A percentile compares a stretch with the other conserved stretches of the same genome.
phyloP scores from a whole-genome alignment of 1,139 yeast genomes.

The Hanseniaspora sp. region DNA sequence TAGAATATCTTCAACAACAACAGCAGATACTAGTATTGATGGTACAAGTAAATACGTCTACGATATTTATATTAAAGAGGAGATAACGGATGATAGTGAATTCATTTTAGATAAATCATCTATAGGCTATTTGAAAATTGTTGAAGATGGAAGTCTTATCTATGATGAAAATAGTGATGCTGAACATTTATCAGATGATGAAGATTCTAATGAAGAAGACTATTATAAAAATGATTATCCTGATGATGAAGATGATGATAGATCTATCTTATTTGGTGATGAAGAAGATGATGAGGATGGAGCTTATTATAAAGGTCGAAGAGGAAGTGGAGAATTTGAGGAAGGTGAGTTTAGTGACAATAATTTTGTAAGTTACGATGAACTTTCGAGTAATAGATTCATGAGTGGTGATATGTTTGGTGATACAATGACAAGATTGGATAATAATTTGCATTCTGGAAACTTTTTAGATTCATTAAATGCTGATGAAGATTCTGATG shows the following conservation, averaged over 20 bases:
- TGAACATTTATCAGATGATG: slow-evolving; percentile 42
- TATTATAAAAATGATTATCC: slow-evolving; percentile 91
- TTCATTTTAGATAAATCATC: slow-evolving; percentile 36
- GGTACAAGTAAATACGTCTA: slow-evolving; percentile 65
- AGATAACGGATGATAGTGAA: slow-evolving; percentile 38
- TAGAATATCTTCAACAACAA: slow-evolving; percentile 18
- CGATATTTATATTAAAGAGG: slow-evolving; percentile 67
- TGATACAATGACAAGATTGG: slow-evolving; percentile 3
- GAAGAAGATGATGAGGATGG: slow-evolving; percentile 20
- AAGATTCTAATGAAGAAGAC: slow-evolving; percentile 81
- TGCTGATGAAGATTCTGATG: slow-evolving; percentile 17
- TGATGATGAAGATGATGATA: slow-evolving; percentile 67
- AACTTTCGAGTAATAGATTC: slow-evolving; percentile 22
- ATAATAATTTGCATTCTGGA: slow-evolving; percentile 7
- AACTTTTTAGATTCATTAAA: slow-evolving; percentile 12
- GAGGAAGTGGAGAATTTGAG: slow-evolving; percentile 8
- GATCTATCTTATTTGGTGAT: slow-evolving; percentile 32
- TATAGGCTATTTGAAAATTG: slow-evolving; percentile 55
- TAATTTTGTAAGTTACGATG: slow-evolving; percentile 19
- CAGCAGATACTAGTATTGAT: slow-evolving; percentile 15
- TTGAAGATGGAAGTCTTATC: slow-evolving; percentile 50
- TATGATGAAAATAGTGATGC: slow-evolving; percentile 39
- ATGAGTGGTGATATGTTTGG: background rate
- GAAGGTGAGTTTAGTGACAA: slow-evolving; percentile 13
- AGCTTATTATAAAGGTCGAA: slow-evolving; percentile 11